A percentile compares a stretch with the other conserved stretches of the same genome.
phyloP scores from a whole-genome alignment of 2,329 filamentous ascomycete species.

The Xylaria sp. region DNA sequence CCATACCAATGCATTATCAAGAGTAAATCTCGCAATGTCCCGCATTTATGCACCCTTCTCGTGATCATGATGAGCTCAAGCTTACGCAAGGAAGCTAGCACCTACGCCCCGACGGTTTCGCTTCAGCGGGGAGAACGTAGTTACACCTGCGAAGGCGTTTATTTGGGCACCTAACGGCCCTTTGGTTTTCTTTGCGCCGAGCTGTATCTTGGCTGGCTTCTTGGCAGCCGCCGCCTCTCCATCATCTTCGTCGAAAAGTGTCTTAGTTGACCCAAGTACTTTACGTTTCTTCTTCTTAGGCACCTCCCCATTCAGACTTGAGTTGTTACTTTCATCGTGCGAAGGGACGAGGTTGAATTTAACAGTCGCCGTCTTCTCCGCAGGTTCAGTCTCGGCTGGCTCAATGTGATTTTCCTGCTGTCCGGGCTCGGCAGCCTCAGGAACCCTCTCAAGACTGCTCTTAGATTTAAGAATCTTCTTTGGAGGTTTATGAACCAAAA shows the following conservation, averaged over 20 bases:
- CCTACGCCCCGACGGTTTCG: conserved; percentile 71
- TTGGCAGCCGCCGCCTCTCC: conserved; percentile 51
- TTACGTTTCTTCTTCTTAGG: conserved; percentile 78
- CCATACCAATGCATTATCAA: conserved; percentile 38
- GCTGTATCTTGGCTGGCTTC: conserved; percentile 46
- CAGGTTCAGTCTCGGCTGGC: conserved; percentile 40
- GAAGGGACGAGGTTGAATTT: conserved; percentile 48
- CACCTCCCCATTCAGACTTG: conserved; percentile 48
- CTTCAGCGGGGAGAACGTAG: conserved; percentile 77
- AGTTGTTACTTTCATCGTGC: conserved; percentile 45
- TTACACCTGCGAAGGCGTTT: conserved; percentile 60
- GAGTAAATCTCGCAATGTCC: conserved; percentile 12
- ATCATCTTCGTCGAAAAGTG: conserved; percentile 76
- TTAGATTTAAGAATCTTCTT: conserved; percentile 51
- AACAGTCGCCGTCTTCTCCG: conserved; percentile 45
- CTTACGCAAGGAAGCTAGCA: conserved; percentile 67
- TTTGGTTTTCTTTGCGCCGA: conserved; percentile 47
- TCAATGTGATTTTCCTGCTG: conserved; percentile 32
- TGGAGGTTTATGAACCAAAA: conserved; percentile 45
- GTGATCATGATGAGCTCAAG: conserved; percentile 28
- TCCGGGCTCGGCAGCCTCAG: conserved; percentile 49
- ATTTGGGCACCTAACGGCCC: conserved; percentile 55
- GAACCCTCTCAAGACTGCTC: conserved; percentile 45
- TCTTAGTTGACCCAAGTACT: conserved; percentile 71
- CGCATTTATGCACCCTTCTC: conserved; percentile 8